Base-by-base conservation (phyloP, 768 basidiomycete species). In the Mycena haematopus region DNA sequence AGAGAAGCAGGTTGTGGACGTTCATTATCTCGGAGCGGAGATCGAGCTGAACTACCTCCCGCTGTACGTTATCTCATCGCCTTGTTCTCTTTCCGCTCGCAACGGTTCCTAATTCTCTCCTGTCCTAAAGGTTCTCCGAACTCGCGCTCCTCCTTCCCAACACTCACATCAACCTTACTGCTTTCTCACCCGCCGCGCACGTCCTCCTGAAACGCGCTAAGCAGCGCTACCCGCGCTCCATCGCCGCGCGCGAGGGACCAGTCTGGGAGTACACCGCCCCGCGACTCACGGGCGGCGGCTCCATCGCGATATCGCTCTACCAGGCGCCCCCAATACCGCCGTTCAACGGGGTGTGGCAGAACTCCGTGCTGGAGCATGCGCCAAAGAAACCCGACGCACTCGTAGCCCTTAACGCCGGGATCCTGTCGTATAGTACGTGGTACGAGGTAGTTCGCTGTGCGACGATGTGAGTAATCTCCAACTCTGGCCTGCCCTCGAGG, bases 31-130 rank as follows among this genome's bases (percentile, higher is more conserved):
- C 15, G 79, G 79, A 2, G 73, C 75, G 11, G 79, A 79, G 69
- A 73, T 73, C 5, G 80, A 80, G 61, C 73, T 80, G 51, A 78
- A 79, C 55, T 78, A 73, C 71, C 70, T 79, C 31, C 79, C 79
- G 21, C 44, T 78, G 79, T 80, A 58, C 38, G 78, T 75, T 51
- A 17, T 50, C 33, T 14, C 42, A n/a, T 14, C 29, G 17, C 19
- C 19, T 45, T 56, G 6, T 47, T 7, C 58, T 49, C 22, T 44
- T 46, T 52, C 21, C n/a, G 14, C 51, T 17, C 10, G 19, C 31
- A 29, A 29, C 29, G 5, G 19, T 21, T 50, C 6, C 29, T 50
- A 11, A 25, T 7, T 7, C 27, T 52, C 55, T 25, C 60, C 22
- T 49, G 2, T 22, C 21, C 46, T 21, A 22, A 50, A 79, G 80